Base-by-base conservation (phyloP, 768 basidiomycete genomes). In the Tylopilus felleus region DNA sequence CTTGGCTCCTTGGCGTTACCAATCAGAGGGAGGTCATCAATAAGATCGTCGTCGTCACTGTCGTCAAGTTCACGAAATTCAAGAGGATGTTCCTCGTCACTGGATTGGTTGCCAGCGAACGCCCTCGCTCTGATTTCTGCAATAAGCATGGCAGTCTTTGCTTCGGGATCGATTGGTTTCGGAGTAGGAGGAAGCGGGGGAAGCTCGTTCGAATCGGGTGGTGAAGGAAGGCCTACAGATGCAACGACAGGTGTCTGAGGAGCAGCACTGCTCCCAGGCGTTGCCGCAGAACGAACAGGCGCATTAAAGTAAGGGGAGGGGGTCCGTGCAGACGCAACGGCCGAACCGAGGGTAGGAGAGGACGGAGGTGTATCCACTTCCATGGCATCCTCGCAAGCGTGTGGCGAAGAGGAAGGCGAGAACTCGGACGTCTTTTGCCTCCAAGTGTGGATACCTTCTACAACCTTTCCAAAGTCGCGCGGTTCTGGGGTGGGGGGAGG, bases 51-150 rank as follows among this genome's bases (percentile, higher is more conserved):
- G 28, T 83, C 82, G 42, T 78, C 78, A 46, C 77, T 79, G 31
- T 77, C 80, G 31, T 77, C 77, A n/a, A 81, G 66, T 13, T 75
- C 72, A 50, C 81, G 75, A 49, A 61, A 70, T 31, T 72, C 66
- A 14, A 71, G 66, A 6, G 64, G 66, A 5, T 55, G 64, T 33
- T 64, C 65, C 10, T 83, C 79, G 3, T 78, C 76, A 60, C 77
- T 81, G n/a, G 73, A 75, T 23, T 69, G 60, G 8, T 57, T 73
- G 21, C 70, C 73, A 42, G 80, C 81, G 45, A 73, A 77, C 6
- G 82, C 85, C 56, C 73, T 76, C n/a, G 80, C 82, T 70, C 79
- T 86, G 56, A 89, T 86, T 33, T 80, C 73, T 8, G 79, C 83
- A 43, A 90, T 82, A 28, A 88, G 74, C 60, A 76, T 73, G 16